Base-by-base conservation (phyloP, 352 stramenopile species). In the Phytophthora pini region DNA sequence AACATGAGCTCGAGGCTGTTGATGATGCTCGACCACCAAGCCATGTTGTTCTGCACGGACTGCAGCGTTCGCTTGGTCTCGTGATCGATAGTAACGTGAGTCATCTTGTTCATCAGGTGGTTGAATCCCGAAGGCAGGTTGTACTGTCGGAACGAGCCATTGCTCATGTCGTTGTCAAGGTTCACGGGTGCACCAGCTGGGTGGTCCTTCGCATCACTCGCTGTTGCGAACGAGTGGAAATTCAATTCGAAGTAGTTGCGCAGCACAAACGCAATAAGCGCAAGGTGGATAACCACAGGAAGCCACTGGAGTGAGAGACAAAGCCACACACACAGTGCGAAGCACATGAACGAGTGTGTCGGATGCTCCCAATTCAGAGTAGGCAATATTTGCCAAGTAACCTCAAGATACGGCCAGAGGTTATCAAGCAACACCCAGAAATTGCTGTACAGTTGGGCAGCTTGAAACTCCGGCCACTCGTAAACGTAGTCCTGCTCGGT, bases 31-130 rank as follows among this genome's bases (percentile, higher is more conserved):
- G 84, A 93, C 85, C 84, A 93, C 87, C 87, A 95, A 50, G 87
- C 80, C 87, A 95, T 95, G 70, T 93, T 93, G 72, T 95, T 95
- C 64, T 95, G 87, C 53, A 95, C 83, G 0, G 83, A 91, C 72
- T 95, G 87, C 52, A 95, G 66, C 57, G 87, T 92, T 34, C 80
- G 79, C 66, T 92, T 91, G 24, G 87, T 95, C 59, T 95, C 87
- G 27, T 87, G 69, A 53, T 95, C 84, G 29, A 93, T 90, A 22
- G 83, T 95, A 26, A 95, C 84, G 56, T 93, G 84, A 3, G 87
- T 93, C 87, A 95, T 95, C 66, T 95, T 95, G 79, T 95, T 93
- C 83, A 93, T 95, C 45, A 95, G 58, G 56, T 93, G 84, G 54
- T 90, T 90, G 65, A 95, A 93, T n/a, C 87, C 84, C 11, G 83